A percentile compares a stretch with the other conserved stretches of the same genome.
Evolutionary conservation across 169 alveolate genomes (phyloP).

Genomic region (Cyclospora cayetanensis): DNA sequence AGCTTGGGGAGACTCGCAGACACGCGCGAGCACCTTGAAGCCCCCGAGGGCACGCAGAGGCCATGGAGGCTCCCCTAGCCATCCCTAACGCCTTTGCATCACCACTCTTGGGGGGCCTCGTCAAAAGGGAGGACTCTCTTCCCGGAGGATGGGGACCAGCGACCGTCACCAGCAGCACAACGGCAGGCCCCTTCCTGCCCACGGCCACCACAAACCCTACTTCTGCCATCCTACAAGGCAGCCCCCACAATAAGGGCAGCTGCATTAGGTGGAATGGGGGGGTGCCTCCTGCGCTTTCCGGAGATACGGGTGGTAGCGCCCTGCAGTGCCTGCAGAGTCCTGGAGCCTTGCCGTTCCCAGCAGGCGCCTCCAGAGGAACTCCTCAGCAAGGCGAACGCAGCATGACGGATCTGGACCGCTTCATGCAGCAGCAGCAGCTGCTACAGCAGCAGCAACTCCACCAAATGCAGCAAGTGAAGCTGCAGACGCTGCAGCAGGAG

Average conservation of each 20-base stretch:
- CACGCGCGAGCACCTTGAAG: no score
- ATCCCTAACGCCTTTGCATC: neutral
- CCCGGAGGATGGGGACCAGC: neutral
- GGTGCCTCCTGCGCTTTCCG: neutral
- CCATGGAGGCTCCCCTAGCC: neutral
- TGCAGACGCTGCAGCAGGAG: neutral
- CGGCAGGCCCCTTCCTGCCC: neutral
- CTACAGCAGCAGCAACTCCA: neutral
- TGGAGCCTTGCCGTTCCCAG: neutral
- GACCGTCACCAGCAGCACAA: neutral
- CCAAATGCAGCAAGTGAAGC: neutral
- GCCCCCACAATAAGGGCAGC: no score
- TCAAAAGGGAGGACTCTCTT: neutral
- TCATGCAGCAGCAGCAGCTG: constrained; percentile 4
- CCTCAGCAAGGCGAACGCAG: neutral
- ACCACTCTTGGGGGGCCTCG: neutral
- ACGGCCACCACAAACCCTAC: neutral
- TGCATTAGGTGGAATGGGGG: neutral
- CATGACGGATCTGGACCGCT: neutral
- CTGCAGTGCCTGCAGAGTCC: neutral
- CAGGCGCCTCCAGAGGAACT: neutral
- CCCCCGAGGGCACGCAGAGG: no score
- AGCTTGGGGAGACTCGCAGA: no score
- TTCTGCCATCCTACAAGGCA: neutral
- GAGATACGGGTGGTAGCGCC: neutral